These are phyloP conservation scores for Apiotrichum mycotoxinovorans DNA, from an alignment of 1,284 basidiomycete species.

Conservation along the genomic window DNA sequence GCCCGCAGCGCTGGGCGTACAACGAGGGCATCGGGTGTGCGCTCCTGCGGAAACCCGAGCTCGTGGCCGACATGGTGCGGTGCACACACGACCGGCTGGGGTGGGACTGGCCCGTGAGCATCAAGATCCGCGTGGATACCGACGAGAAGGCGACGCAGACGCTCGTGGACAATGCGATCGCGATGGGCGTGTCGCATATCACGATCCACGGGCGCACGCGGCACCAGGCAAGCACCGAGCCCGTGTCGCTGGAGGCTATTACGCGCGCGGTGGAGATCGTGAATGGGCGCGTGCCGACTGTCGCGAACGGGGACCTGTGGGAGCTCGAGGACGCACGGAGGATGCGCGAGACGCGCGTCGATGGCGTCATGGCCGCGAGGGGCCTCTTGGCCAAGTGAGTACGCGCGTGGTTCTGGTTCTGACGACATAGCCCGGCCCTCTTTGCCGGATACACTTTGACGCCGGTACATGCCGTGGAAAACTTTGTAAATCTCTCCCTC, in stretches of 20 bases:
- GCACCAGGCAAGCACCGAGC: constrained; percentile 55
- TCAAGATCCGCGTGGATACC: constrained; percentile 60
- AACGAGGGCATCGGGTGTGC: constrained; percentile 59
- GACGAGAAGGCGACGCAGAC: constrained; percentile 55
- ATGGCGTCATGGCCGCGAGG: constrained; percentile 60
- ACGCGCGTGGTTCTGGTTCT: neutral
- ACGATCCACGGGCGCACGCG: constrained; percentile 60
- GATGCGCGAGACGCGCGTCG: constrained; percentile 54
- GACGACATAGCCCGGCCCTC: constrained; percentile 51
- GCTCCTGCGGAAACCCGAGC: constrained; percentile 58
- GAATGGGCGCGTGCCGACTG: constrained; percentile 54
- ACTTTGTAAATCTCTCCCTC: constrained; percentile 53
- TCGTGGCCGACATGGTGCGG: constrained; percentile 57
- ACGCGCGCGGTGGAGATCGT: constrained; percentile 56
- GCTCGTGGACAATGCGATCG: constrained; percentile 53
- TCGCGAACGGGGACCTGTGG: constrained; percentile 61
- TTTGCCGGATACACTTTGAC: constrained; percentile 57
- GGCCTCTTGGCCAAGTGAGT: constrained; percentile 61
- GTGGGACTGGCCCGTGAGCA: constrained; percentile 56
- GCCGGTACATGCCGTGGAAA: constrained; percentile 53
- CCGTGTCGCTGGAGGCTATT: constrained; percentile 55
- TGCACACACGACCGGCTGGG: constrained; percentile 56
- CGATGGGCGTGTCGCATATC: constrained; percentile 50
- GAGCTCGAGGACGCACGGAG: constrained; percentile 51
- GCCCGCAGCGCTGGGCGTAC: constrained; percentile 57